A percentile compares a stretch with the other conserved stretches of the same genome.
These are phyloP conservation scores for Paxillus rubicundulus DNA, from an alignment of 768 basidiomycete species.

Conservation along the genomic window DNA sequence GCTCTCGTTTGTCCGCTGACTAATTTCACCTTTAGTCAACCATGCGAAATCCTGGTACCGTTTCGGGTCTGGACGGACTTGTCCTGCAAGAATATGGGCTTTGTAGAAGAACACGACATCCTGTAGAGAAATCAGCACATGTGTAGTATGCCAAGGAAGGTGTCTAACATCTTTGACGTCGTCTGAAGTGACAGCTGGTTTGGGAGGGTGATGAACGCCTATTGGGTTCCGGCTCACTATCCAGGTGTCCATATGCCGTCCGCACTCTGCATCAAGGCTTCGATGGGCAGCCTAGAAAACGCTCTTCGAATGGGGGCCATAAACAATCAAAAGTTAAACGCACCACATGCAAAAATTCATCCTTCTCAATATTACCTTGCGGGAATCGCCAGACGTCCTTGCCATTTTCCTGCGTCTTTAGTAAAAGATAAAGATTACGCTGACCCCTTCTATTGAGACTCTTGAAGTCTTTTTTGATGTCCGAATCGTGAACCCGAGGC, in stretches of 20 bases:
- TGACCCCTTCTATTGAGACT: slow-evolving; percentile 81
- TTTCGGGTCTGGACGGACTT: slow-evolving; percentile 59
- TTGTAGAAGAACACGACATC: slow-evolving; percentile 87
- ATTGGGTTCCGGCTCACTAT: slow-evolving; percentile 88
- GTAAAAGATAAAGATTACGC: slow-evolving; percentile 85
- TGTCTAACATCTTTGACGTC: slow-evolving; percentile 37
- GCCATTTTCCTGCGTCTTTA: slow-evolving; percentile 48
- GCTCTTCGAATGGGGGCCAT: neutral
- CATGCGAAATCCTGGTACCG: slow-evolving; percentile 79
- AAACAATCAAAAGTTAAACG: slow-evolving; percentile 13
- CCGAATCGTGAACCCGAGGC: slow-evolving; percentile 60
- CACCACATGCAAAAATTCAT: slow-evolving; percentile 79
- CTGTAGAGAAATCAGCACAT: slow-evolving; percentile 39
- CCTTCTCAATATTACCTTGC: slow-evolving; percentile 55
- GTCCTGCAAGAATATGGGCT: slow-evolving; percentile 88
- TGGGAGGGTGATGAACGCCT: slow-evolving; percentile 63
- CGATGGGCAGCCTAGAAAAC: slow-evolving; percentile 64
- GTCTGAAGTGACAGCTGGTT: slow-evolving; percentile 26
- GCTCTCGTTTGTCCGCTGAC: slow-evolving; percentile 56
- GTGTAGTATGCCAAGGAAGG: neutral
- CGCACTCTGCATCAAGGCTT: slow-evolving; percentile 69
- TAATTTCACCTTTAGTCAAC: slow-evolving; percentile 91
- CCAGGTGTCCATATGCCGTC: slow-evolving; percentile 89
- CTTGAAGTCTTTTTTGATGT: slow-evolving; percentile 56
- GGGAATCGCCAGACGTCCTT: slow-evolving; percentile 81